Evolutionary conservation across 2,329 filamentous ascomycete species (phyloP).

Genomic region (Aspergillus spinulosporus): DNA sequence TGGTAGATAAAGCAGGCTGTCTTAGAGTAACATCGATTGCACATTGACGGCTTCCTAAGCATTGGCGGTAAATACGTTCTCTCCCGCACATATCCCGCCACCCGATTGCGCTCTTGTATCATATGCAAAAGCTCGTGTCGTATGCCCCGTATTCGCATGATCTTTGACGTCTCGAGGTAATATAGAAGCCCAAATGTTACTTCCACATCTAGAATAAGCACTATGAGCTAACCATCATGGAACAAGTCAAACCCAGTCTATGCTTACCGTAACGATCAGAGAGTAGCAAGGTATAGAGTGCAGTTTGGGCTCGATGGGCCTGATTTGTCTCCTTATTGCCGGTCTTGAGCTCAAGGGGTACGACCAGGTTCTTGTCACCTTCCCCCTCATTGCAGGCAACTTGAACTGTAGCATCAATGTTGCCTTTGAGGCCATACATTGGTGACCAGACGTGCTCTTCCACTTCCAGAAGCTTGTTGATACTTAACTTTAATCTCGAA

Average conservation of each 20-base stretch:
- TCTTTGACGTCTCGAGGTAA: conserved; percentile 89
- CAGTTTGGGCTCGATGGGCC: conserved; percentile 88
- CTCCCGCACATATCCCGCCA: conserved; percentile 82
- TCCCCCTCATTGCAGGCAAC: conserved; percentile 73
- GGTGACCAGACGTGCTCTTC: conserved; percentile 99
- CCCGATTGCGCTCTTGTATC: conserved; percentile 91
- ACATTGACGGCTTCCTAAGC: conserved; percentile 77
- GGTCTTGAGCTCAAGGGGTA: conserved; percentile 95
- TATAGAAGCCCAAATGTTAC: conserved; percentile 89
- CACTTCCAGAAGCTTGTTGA: conserved; percentile 92
- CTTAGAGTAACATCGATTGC: conserved; percentile 86
- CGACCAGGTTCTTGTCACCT: conserved; percentile 69
- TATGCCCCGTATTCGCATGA: conserved; percentile 79
- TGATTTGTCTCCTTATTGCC: conserved; percentile 76
- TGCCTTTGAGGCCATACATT: conserved; percentile 94
- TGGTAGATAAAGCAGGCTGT: conserved; percentile 91
- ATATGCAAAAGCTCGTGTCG: conserved; percentile 89
- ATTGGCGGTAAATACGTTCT: conserved; percentile 81
- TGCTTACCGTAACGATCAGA: conserved; percentile 77
- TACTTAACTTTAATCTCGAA: conserved; percentile 73
- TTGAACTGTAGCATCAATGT: conserved; percentile 95
- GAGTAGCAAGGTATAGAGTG: conserved; percentile 86
- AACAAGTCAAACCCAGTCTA: neutral
- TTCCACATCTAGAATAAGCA: conserved; percentile 65
- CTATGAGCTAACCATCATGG: neutral